Evolutionary conservation across 139 green algal species (phyloP), one percentile per base, ranked within the genome.

Genomic region (Volvox reticuliferus): DNA sequence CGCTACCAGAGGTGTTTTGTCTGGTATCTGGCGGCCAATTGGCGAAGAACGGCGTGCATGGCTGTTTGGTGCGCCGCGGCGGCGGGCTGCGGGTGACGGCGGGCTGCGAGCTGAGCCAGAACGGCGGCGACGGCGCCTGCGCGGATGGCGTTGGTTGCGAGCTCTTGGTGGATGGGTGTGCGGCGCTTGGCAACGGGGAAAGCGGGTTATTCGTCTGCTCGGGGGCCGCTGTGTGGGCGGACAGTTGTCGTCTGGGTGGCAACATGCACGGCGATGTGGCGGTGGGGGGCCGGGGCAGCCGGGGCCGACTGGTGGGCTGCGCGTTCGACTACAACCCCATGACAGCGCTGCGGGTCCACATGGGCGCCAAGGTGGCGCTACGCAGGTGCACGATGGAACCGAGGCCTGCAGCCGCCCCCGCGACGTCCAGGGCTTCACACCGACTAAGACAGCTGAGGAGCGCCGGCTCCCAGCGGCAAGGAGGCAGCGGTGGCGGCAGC

Each of bases 251-350:
- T 55, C 50, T 90, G 86, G 73, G 86, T 22, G 86, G 71, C 86
- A 90, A 90, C 86, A 62, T 76, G 73, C 86, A 84, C 30, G 86
- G 86, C 9, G 73, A 90, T 21, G 50, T 63, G 73, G 71, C 86
- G 86, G 86, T 90, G 44, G 86, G 86, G 28, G 86, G 86, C 19
- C 44, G 18, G 26, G 73, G 73, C 86, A 90, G 86, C 44, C n/a
- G 86, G 24, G 71, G 36, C 12, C 50, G 50, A 2, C 50, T 90
- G 50, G 28, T 67, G 36, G 16, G n/a, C 2, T 90, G 86, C 44
- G 19, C n/a, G 50, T 84, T 90, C 32, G 86, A 90, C n/a, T 90
- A 32, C 71, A 90, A 83, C 86, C 86, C 86, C n/a, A 79, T 90
- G 44, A 83, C 50, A 6, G 71, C 86, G 5, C 55, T 90, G 50